Base-by-base conservation (phyloP, 768 basidiomycete genomes). In the Mycena galopus region DNA sequence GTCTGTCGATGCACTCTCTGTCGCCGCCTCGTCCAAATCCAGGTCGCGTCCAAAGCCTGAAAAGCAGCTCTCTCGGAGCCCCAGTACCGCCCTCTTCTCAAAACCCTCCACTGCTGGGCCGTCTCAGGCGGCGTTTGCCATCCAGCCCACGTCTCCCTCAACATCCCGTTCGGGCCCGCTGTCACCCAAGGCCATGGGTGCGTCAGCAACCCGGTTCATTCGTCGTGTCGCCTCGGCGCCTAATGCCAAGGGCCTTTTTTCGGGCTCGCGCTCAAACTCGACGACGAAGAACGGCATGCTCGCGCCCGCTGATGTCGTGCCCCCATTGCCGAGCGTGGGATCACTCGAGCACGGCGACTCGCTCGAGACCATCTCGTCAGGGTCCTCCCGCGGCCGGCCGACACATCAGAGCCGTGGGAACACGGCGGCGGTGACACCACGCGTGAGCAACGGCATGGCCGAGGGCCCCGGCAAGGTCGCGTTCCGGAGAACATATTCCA, bases 181-280 rank as follows among this genome's bases (percentile, higher is more conserved):
- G 47, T 92, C 90, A 9, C 92, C 93, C 33, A 91, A 88, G 77
- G 86, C 88, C 25, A 89, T 95, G 83, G 86, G 91, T 61, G 91
- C 91, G 19, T 90, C 91, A 0, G 94, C 95, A 11, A 90, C 94
- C 58, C 92, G 97, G 39, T 96, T 98, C 84, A 92, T 99, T 33
- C 93, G 97, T 63, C 92, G 97, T 59, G 97, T 99, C 57, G 96
- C 97, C 4, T 98, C 96, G 11, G 97, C 98, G 3, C 97, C 97
- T 3, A 99, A 98, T 79, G 93, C 96, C 37, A 99, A 98, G 80
- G 94, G 93, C 32, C 86, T 99, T 33, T 96, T 99, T 81, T 85
- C 86, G 44, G 83, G 88, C 66, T 86, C 90, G 51, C 88, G 91
- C 29, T 88, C 89, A 23, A 78, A 87, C 4, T 85, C 88, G 33